Base-by-base conservation (phyloP, 257 asterid species). In the Penstemon davidsonii region DNA sequence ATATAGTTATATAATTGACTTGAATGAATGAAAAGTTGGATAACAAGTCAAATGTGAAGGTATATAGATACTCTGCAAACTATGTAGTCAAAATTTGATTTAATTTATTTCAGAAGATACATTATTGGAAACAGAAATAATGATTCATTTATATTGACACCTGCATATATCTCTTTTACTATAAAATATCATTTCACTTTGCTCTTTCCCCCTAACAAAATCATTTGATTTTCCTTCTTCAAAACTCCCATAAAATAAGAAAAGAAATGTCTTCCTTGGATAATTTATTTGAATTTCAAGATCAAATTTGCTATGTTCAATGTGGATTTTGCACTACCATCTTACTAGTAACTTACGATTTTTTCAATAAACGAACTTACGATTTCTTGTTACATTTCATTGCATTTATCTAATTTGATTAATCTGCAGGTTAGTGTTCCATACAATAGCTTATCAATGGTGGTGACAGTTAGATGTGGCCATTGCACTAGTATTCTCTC, bases 341-440 rank as follows among this genome's bases (percentile, higher is more conserved):
- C 78, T 73, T 91, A 73, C 86, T 91, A 74, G 98, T 91, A 85
- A 66, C n/a, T 52, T 5, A 11, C 54, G 3, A 4, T 7, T 4
- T 36, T 45, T 59, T 36, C 49, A 15, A 19, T 45, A 9, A 6
- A 11, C 69, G 38, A 25, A 44, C 47, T 44, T 38, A 38, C 4
- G 12, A 54, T 13, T 15, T 60, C 66, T 56, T 8, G 8, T 39
- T 37, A 43, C 25, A 33, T 25, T n/a, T 19, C 1, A 11, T 58
- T 10, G 7, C 6, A 4, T 4, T 46, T 47, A 5, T 46, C 8
- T 0, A 7, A 1, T 45, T 40, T 64, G 13, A 37, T 12, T 6
- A 8, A 6, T 3, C n/a, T 79, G 68, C 84, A 89, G 98, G 98
- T 91, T 37, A 83, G 79, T 33, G 96, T 89, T 49, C 98, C 98